Conservation (phyloP, 202 grass and related monocot species). For the Musa balbisiana region DNA sequence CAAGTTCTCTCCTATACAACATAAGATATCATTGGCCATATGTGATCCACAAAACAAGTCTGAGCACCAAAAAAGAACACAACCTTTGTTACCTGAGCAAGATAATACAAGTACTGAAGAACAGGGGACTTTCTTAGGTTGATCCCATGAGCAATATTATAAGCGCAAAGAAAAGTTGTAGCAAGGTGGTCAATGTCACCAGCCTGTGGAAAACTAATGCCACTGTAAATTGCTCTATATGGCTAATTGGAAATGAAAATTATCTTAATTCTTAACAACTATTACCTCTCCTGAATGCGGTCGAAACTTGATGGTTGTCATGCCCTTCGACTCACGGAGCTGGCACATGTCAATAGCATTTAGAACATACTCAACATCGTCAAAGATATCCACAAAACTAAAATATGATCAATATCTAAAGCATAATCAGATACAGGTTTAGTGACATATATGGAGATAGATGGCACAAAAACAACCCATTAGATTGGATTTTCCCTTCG, state of each 20-base stretch:
- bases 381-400: neutral
- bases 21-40: neutral
- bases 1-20: neutral
- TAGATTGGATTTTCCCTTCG: neutral
- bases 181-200: constrained; percentile 89
- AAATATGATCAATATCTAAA: neutral
- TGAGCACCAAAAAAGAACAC: neutral
- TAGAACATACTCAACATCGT: neutral
- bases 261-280: constrained; percentile 2
- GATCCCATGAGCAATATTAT: constrained; percentile 88
- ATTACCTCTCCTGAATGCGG: constrained; percentile 89
- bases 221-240: neutral
- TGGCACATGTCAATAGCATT: constrained; percentile 18
- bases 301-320: constrained; percentile 84
- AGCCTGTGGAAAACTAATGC: constrained; percentile 51
- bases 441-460: neutral
- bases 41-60: too few species aligned
- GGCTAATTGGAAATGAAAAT: constrained; percentile 5
- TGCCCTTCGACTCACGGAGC: constrained; percentile 83
- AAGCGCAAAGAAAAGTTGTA: constrained; percentile 67
- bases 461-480: neutral
- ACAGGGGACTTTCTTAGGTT: constrained; percentile 88
- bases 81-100: constrained; percentile 57
- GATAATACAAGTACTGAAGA: constrained; percentile 83
- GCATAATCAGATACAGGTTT: too few species aligned